These are phyloP conservation scores for Corchorus capsularis DNA, from an alignment of 345 rosid species.

Conservation along the genomic window DNA sequence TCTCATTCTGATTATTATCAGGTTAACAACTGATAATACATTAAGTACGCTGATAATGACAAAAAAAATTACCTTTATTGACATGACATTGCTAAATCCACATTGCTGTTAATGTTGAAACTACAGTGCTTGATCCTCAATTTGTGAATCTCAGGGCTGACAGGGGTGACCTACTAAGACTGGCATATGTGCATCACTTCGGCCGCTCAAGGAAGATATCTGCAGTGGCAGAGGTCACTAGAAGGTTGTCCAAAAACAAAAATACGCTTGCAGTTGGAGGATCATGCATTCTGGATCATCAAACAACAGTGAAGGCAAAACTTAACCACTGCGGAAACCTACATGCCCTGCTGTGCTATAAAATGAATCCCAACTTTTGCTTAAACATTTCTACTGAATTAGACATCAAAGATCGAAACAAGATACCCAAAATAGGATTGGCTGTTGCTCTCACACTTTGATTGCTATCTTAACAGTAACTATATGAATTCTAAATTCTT, in stretches of 20 bases:
- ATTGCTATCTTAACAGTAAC: background rate
- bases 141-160: slow-evolving; percentile 21
- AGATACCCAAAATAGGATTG: slow-evolving; percentile 22
- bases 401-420: slow-evolving; percentile 19
- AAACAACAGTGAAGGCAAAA: slow-evolving; percentile 18
- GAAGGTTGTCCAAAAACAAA: slow-evolving; percentile 24
- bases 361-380: slow-evolving; percentile 2
- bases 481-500: background rate
- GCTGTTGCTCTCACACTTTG: slow-evolving; percentile 15
- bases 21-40: background rate
- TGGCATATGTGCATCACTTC: slow-evolving; percentile 19
- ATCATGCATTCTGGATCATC: slow-evolving; percentile 21
- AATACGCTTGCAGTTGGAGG: slow-evolving; percentile 20
- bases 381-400: slow-evolving; percentile 20
- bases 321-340: slow-evolving; percentile 26
- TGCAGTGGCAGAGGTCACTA: slow-evolving; percentile 24
- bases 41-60: background rate
- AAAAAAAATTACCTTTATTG: background rate
- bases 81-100: background rate
- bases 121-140: background rate
- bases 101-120: background rate
- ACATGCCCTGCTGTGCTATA: slow-evolving; percentile 5
- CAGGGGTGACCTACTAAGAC: slow-evolving; percentile 22
- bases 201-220: slow-evolving; percentile 17
- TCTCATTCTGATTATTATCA: background rate